Evolutionary conservation across 371 early-diverging fungal genomes (phyloP), one percentile per base, ranked within the genome.

Genomic region (Syncephalastrum sp.): DNA sequence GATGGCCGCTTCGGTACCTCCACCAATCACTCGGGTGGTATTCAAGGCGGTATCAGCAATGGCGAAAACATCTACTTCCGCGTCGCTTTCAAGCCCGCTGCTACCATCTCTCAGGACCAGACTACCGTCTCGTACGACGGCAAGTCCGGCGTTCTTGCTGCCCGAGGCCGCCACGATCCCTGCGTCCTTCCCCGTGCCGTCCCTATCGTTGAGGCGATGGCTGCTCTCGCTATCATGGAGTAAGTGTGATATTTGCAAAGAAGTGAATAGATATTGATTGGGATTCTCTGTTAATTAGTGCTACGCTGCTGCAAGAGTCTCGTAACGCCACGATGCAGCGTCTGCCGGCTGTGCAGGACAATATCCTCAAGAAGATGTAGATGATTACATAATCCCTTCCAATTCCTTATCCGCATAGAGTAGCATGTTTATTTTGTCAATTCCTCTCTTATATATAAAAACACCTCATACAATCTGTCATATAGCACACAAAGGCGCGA

Each of bases 201-300:
- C 14, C 96, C 98, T 17, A 98, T 98, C 64, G 97, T 98, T 41
- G 98, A 97, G 78, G 79, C 95, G 13, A 98, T 98, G 98, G 93
- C 98, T 12, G 84, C 95, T 0, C 69, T 97, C 53, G 92, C 89
- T 33, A 76, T 97, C 44, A 97, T 97, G 93, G 98, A 98, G 86
- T 87, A 76, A 60, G 84, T 82, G 12, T 46, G 8, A 23, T 21
- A 16, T 7, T 48, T 15, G 27, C 44, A 25, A 16, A 44, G 23
- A 17, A 33, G 10, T 53, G 42, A 12, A 16, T 8, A 23, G 10
- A 44, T 41, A 47, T 47, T 24, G 48, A 41, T 27, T 10, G 19
- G n/a, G 13, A 16, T 51, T 45, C 45, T 6, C 25, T 47, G 2
- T 47, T 54, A 38, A 27, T 13, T 65, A 84, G 83, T 67, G 81